Percentiles rank a stretch among this genome's conserved stretches.
Evolutionary conservation across 192 early-diverging fungal species (phyloP).

Genomic region (Umbelopsis ramanniana): DNA sequence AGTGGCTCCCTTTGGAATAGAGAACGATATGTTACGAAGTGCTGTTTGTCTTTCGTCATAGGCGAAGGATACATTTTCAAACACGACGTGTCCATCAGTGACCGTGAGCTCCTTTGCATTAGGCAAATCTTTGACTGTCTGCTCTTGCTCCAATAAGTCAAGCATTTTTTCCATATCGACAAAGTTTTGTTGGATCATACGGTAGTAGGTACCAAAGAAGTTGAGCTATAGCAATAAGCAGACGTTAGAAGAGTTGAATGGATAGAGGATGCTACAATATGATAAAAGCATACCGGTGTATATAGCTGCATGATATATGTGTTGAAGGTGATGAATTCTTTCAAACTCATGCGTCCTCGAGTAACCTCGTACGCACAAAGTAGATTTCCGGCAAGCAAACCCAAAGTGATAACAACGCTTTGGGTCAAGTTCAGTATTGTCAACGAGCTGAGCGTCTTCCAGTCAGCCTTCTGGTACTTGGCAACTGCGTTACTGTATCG

Average conservation of each 20-base stretch:
- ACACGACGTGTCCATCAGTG: constrained; percentile 64
- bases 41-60: constrained; percentile 78
- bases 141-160: constrained; percentile 72
- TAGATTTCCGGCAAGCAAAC: constrained; percentile 80
- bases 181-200: constrained; percentile 91
- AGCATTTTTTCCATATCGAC: constrained; percentile 99
- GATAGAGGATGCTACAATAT: neutral
- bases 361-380: constrained; percentile 85
- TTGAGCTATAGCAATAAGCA: constrained; percentile 49
- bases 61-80: constrained; percentile 74
- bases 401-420: constrained; percentile 85
- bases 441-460: constrained; percentile 72
- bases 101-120: constrained; percentile 62
- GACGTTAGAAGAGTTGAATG: neutral
- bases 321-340: constrained; percentile 88
- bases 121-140: constrained; percentile 68
- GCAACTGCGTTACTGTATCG: constrained; percentile 80
- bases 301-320: constrained; percentile 92
- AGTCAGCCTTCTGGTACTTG: constrained; percentile 85
- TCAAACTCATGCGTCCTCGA: constrained; percentile 69
- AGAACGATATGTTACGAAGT: constrained; percentile 71
- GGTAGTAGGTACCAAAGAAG: constrained; percentile 95
- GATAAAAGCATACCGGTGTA: constrained; percentile 66
- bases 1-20: constrained; percentile 69
- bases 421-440: constrained; percentile 88